Conservation (phyloP, 176 grass and related monocot species). For the Hordeum marinum region DNA sequence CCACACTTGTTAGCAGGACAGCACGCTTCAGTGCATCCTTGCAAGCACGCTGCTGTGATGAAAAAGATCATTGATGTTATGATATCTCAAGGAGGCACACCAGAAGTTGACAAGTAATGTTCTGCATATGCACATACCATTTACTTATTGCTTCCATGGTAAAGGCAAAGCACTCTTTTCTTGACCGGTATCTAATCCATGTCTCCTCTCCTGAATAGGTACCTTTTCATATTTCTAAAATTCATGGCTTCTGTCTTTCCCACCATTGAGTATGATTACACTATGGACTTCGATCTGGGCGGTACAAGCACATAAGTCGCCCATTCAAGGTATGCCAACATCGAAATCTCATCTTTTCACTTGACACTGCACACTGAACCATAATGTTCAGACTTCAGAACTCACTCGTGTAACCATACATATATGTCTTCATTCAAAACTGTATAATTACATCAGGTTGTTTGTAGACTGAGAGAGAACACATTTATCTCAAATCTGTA, state of each 20-base stretch:
- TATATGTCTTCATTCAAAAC: neutral
- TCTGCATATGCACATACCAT: neutral
- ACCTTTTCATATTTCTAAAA: constrained; percentile 97
- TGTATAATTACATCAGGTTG: neutral
- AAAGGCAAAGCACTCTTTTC: neutral
- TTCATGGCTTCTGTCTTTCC: constrained; percentile 94
- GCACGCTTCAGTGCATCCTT: constrained; percentile 93
- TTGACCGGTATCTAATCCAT: neutral
- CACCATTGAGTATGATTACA: constrained; percentile 96
- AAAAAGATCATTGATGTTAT: constrained; percentile 98
- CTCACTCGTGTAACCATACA: neutral
- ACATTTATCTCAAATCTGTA: neutral
- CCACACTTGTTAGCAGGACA: constrained; percentile 76
- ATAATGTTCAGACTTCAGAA: neutral
- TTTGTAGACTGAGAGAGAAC: neutral
- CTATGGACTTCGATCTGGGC: constrained; percentile 92
- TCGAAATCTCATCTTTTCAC: neutral
- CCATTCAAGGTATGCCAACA: constrained; percentile 15
- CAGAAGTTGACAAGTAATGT: constrained; percentile 95
- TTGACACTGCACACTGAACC: neutral
- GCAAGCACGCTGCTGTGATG: constrained; percentile 90
- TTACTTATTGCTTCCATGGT: neutral
- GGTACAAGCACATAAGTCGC: constrained; percentile 51
- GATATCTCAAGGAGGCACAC: constrained; percentile 65
- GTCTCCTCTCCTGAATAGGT: constrained; percentile 35